Percentiles rank a stretch among this genome's conserved stretches.
These are phyloP conservation scores for Apiotrichum montevideense DNA, from an alignment of 1,284 basidiomycete species.

Conservation along the genomic window DNA sequence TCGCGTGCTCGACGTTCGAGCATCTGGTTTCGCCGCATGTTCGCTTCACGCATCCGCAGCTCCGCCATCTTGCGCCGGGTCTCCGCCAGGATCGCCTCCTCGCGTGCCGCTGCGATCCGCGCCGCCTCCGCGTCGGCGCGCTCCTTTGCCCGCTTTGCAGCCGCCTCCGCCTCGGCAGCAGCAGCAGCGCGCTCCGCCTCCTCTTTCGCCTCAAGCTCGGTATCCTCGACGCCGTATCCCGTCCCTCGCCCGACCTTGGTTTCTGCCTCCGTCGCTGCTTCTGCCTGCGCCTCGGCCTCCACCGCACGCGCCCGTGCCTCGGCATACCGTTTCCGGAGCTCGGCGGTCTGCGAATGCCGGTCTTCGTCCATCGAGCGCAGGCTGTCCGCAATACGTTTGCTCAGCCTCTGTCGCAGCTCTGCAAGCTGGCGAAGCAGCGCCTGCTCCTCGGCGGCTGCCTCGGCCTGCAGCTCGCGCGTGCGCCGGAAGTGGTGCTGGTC, in stretches of 20 bases:
- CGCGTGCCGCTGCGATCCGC: neutral
- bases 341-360: neutral
- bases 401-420: neutral
- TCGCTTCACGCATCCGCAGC: neutral
- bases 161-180: neutral
- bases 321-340: neutral
- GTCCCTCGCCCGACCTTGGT: neutral
- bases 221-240: conserved; percentile 1
- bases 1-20: neutral
- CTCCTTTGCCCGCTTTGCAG: neutral
- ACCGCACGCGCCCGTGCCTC: neutral
- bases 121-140: neutral
- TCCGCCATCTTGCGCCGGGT: neutral
- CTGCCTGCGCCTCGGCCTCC: neutral
- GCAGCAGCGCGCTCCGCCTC: neutral
- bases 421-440: neutral
- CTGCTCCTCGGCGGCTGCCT: conserved; percentile 1
- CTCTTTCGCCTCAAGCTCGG: neutral
- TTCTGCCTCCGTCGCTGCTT: too few species aligned
- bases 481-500: conserved; percentile 2
- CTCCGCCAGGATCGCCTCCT: neutral
- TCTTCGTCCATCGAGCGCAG: neutral
- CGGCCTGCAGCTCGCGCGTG: conserved; percentile 1
- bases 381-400: neutral
- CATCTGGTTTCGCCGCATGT: neutral